A percentile compares a stretch with the other conserved stretches of the same genome.
Conservation (phyloP, 1,284 basidiomycete genomes). For the Coriolopsis trogii region DNA sequence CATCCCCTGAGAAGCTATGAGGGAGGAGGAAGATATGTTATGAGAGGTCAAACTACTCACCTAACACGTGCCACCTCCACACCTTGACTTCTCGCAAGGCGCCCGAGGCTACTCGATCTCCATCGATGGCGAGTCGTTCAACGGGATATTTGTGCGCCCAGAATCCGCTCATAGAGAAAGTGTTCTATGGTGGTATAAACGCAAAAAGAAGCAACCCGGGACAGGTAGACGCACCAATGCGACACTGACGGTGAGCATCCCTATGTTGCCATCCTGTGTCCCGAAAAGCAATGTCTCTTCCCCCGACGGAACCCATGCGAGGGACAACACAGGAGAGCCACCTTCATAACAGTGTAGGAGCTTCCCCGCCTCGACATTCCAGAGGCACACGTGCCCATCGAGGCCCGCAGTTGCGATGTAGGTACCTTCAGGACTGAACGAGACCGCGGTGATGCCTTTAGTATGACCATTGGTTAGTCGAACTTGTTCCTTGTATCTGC, state of each 20-base stretch:
- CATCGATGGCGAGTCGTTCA: conserved; percentile 3
- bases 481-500: not conserved
- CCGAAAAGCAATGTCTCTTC: conserved; percentile 1
- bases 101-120: not conserved
- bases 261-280: not conserved
- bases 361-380: not conserved
- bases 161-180: not conserved
- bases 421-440: conserved; percentile 4
- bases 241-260: not conserved
- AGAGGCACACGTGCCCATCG: conserved; percentile 5
- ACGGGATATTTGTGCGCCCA: conserved; percentile 6
- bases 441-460: conserved; percentile 1
- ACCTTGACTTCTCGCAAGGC: conserved; percentile 1
- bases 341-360: not conserved
- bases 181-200: not conserved
- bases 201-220: no score
- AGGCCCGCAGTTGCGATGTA: conserved; percentile 4
- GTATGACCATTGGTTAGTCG: not conserved
- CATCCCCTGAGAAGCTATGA: not conserved
- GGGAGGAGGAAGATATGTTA: not conserved
- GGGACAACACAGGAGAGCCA: not conserved
- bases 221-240: no score
- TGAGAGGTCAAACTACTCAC: not conserved
- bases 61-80: not conserved
- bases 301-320: conserved; percentile 1